Evolutionary conservation across 495 filamentous ascomycete species (phyloP).

Genomic region (Glonium stellatum): DNA sequence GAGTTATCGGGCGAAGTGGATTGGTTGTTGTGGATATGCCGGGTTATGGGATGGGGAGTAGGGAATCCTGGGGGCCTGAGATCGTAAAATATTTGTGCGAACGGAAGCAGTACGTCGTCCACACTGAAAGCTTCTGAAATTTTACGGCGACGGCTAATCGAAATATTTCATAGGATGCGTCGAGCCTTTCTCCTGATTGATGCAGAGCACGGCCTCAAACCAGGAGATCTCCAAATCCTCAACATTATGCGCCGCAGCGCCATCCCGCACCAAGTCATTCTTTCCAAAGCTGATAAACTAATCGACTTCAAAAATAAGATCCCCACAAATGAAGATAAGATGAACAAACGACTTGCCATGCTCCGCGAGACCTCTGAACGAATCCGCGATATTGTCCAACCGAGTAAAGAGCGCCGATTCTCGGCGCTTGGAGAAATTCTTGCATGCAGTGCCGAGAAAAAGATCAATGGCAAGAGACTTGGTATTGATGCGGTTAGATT

Average conservation of each 20-base stretch:
- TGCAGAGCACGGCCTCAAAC: slow-evolving; percentile 71
- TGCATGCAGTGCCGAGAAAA: slow-evolving; percentile 28
- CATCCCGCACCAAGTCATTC: slow-evolving; percentile 68
- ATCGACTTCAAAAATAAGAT: slow-evolving; percentile 7
- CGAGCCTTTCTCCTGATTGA: slow-evolving; percentile 83
- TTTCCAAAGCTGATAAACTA: slow-evolving; percentile 71
- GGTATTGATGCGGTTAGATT: slow-evolving; percentile 34
- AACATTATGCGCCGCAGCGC: slow-evolving; percentile 52
- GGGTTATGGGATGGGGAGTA: slow-evolving; percentile 77
- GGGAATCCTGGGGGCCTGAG: slow-evolving; percentile 73
- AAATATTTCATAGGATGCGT: slow-evolving; percentile 43
- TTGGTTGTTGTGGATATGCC: slow-evolving; percentile 82
- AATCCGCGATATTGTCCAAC: slow-evolving; percentile 19
- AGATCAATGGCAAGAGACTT: slow-evolving; percentile 15
- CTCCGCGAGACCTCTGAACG: slow-evolving; percentile 11
- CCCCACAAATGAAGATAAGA: background rate
- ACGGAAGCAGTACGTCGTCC: slow-evolving; percentile 53
- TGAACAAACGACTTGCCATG: slow-evolving; percentile 6
- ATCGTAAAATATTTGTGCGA: slow-evolving; percentile 75
- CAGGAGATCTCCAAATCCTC: slow-evolving; percentile 60
- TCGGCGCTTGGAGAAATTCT: slow-evolving; percentile 25
- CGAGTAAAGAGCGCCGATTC: background rate
- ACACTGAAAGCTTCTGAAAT: background rate
- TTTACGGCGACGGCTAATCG: background rate
- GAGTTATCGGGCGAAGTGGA: slow-evolving; percentile 20